Evolutionary conservation across 2,329 filamentous ascomycete genomes (phyloP), one percentile per base, ranked within the genome.

Genomic region (Amesomyces nigricolor): DNA sequence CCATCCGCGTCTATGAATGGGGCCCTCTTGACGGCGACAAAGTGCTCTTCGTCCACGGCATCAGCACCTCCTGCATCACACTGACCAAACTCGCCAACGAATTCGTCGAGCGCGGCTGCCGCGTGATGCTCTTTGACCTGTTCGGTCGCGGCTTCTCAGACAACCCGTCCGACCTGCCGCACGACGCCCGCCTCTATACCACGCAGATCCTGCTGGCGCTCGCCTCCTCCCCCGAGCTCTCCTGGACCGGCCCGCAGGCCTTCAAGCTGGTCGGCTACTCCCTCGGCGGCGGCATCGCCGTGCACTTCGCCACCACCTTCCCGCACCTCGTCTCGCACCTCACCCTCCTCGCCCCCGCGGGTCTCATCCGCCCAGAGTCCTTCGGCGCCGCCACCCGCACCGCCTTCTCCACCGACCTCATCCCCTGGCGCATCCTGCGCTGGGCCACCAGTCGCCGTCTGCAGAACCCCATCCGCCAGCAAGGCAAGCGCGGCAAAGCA

Each of bases 61-160:
- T 95, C 67, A 89, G 85, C 58, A 95, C 89, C 0, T 87, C 89
- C 0, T 90, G 87, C 68, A 80, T 91, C 63, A 85, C 88, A 1
- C 75, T 94, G 14, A 78, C 79, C 26, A 79, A 78, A 44, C 70
- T 95, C 35, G 87, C 89, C 29, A 75, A 84, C 63, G 78, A 76
- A 17, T 76, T 95, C 19, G 88, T 81, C 2, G 53, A 60, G 10
- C 44, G 79, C 49, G 88, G 89, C 32, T 91, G 83, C 66, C 81
- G 90, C 42, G 89, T 95, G 11, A 85, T 95, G 83, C 75, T 94
- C 4, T 94, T 91, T 67, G 80, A 89, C 65, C 76, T 89, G 44
- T 88, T 87, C 62, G 85, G 85, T 42, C 78, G 86, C 51, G 86
- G 86, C 57, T 88, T 81, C 68, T 81, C 78, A 3, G 83, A 86